Evolutionary conservation across 2,329 filamentous ascomycete genomes (phyloP).

Genomic region (Fusarium xylarioides): DNA sequence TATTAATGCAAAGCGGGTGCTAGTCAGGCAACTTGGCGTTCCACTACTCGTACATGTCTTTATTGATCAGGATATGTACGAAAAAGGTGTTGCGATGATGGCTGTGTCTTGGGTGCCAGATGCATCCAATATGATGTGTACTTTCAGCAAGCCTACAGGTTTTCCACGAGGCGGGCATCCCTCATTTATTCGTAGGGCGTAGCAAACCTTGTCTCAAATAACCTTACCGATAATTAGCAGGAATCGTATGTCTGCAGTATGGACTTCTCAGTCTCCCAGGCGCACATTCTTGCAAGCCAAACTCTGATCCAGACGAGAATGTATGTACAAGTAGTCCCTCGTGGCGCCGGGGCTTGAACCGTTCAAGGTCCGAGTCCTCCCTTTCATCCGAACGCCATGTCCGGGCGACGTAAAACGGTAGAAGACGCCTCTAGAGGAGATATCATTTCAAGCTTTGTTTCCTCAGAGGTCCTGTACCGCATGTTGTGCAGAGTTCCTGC

Average conservation of each 20-base stretch:
- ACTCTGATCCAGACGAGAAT: slow-evolving; percentile 11
- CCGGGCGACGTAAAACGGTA: slow-evolving; percentile 31
- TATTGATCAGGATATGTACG: slow-evolving; percentile 2
- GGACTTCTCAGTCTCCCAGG: neutral
- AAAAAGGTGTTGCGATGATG: slow-evolving; percentile 10
- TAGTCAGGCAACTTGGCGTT: neutral
- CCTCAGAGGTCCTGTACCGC: slow-evolving; percentile 18
- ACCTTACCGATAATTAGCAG: neutral
- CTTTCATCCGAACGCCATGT: slow-evolving; percentile 29
- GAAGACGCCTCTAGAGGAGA: slow-evolving; percentile 32
- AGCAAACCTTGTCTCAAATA: slow-evolving; percentile 4
- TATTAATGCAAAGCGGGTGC: neutral
- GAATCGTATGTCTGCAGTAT: slow-evolving; percentile 6
- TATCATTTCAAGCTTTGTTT: slow-evolving; percentile 25
- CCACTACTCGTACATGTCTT: neutral
- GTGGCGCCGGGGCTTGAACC: slow-evolving; percentile 34
- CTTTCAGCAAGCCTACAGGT: neutral
- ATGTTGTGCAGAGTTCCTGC: slow-evolving; percentile 41
- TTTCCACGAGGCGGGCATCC: neutral
- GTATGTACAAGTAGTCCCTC: slow-evolving; percentile 1
- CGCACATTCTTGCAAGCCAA: neutral
- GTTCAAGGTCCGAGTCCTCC: slow-evolving; percentile 33
- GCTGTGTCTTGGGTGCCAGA: neutral
- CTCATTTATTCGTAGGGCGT: slow-evolving; percentile 16
- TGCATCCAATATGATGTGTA: neutral